phyloP scores from a whole-genome alignment of 2,329 filamentous ascomycete species.

The Huntiella moniliformis region DNA sequence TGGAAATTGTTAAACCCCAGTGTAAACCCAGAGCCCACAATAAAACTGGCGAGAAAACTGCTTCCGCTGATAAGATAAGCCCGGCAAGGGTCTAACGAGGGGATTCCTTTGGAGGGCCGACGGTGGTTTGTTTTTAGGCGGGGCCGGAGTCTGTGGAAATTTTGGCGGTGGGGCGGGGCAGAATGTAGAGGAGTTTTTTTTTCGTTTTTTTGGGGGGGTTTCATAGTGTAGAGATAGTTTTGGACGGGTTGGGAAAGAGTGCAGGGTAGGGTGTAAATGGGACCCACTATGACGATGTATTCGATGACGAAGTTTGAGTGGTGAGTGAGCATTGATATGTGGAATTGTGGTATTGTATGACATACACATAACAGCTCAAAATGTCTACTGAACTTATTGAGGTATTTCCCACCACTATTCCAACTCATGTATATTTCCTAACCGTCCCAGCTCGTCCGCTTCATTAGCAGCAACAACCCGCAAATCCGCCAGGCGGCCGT shows the following conservation, averaged over 20 bases:
- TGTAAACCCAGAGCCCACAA: neutral
- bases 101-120: no score
- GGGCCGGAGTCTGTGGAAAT: slow-evolving; percentile 3
- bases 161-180: slow-evolving; percentile 11
- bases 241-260: neutral
- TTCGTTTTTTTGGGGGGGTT: neutral
- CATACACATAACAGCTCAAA: slow-evolving; percentile 14
- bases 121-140: no score
- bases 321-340: neutral
- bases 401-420: slow-evolving; percentile 24
- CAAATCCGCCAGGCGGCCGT: slow-evolving; percentile 73
- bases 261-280: neutral
- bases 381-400: slow-evolving; percentile 68
- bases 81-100: neutral
- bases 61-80: slow-evolving; percentile 12
- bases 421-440: slow-evolving; percentile 3
- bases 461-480: slow-evolving; percentile 80
- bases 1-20: neutral
- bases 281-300: neutral
- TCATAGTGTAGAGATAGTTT: slow-evolving; percentile 5
- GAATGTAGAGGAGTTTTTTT: neutral
- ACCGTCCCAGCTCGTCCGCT: slow-evolving; percentile 57
- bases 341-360: neutral
- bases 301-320: neutral
- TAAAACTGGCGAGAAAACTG: slow-evolving; percentile 11